These are phyloP conservation scores for Arbutus unedo DNA, from an alignment of 148 eudicot species.

Conservation along the genomic window DNA sequence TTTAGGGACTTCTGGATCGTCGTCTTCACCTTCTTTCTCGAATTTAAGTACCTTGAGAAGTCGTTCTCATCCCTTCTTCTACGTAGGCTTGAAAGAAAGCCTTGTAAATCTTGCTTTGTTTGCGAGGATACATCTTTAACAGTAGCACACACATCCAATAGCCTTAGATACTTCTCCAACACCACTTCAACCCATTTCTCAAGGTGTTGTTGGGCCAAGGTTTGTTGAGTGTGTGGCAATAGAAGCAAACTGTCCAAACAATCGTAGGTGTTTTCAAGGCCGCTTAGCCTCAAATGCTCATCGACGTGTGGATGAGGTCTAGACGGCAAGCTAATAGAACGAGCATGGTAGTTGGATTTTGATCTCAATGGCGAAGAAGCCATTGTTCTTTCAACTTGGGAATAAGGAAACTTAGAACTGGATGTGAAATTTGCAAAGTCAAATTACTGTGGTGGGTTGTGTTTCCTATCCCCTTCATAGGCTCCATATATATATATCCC, in stretches of 20 bases:
- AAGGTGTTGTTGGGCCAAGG: conserved; percentile 4
- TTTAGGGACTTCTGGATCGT: conserved; percentile 1
- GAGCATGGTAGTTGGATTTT: conserved; percentile 15
- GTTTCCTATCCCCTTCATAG: background rate
- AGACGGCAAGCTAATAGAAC: conserved; percentile 33
- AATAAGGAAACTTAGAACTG: background rate
- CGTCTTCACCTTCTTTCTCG: conserved; percentile 3
- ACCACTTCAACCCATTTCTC: conserved; percentile 21
- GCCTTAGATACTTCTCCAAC: background rate
- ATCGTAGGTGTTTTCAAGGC: conserved; percentile 34
- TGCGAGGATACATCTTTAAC: too few relatives aligned
- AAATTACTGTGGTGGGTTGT: background rate
- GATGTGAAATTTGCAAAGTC: background rate
- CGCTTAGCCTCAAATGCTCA: conserved; percentile 6
- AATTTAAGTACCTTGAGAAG: background rate
- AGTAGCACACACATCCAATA: background rate
- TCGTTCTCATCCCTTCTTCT: background rate
- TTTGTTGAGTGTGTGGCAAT: conserved; percentile 23
- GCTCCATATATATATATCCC: background rate
- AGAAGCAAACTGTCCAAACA: conserved; percentile 25
- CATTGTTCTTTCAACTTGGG: conserved; percentile 10
- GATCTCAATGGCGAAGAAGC: conserved; percentile 14
- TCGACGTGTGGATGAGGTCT: conserved; percentile 13
- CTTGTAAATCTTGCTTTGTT: background rate
- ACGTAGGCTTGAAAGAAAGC: background rate